phyloP scores from a whole-genome alignment of 306 rosid genomes.

The Casuarina equisetifolia region DNA sequence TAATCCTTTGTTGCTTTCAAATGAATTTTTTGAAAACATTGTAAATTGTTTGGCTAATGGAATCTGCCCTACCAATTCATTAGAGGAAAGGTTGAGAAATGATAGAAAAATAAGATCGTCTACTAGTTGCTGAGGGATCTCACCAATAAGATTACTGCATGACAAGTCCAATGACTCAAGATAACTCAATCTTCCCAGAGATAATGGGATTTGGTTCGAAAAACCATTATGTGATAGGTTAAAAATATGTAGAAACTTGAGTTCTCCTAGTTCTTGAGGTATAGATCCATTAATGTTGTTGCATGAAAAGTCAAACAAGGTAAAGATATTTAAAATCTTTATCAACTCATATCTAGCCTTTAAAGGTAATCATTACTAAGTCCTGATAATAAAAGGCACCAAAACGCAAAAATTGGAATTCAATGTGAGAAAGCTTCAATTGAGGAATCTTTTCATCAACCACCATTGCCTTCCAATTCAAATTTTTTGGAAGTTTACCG shows the following conservation, averaged over 20 bases:
- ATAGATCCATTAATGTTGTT: constrained; percentile 34
- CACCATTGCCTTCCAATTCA: constrained; percentile 13
- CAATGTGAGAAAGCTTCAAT: not conserved
- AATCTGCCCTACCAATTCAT: constrained; percentile 24
- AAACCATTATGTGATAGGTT: constrained; percentile 24
- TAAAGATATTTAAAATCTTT: constrained; percentile 33
- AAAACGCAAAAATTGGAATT: not conserved
- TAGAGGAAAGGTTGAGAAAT: constrained; percentile 28
- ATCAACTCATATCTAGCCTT: constrained; percentile 26
- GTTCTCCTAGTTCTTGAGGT: constrained; percentile 20
- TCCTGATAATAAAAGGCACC: constrained; percentile 22
- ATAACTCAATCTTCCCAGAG: not conserved
- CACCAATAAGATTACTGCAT: not conserved
- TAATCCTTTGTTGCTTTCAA: constrained; percentile 16
- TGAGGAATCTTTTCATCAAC: not conserved
- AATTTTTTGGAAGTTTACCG: not conserved
- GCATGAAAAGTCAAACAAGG: constrained; percentile 35
- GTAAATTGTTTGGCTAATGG: not conserved
- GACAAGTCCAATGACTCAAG: constrained; percentile 32
- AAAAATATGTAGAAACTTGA: constrained; percentile 16
- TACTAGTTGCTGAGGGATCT: constrained; percentile 16
- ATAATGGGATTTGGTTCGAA: constrained; percentile 15
- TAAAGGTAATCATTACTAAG: constrained; percentile 28
- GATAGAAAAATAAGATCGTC: constrained; percentile 28
- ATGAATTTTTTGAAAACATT: constrained; percentile 15